Evolutionary conservation across 352 stramenopile genomes (phyloP), one percentile per base, ranked within the genome.

Genomic region (Phytophthora palmivora): DNA sequence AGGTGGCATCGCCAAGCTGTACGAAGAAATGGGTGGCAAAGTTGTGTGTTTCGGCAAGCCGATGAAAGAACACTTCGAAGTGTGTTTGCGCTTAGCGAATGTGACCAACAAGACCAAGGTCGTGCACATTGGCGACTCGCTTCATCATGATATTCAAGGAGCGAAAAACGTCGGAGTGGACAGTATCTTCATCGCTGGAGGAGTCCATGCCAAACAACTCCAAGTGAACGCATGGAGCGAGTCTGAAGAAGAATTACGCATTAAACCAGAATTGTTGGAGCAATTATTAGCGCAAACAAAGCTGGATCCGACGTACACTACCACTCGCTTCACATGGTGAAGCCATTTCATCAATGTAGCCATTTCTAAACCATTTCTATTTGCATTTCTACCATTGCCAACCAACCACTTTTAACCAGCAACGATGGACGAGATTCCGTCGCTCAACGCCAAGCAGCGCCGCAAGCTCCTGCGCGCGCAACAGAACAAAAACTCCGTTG

Each of bases 21-120:
- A 97, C 62, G 75, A 89, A 64, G 57, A 74, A 44, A 78, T 92
- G 51, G 87, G 89, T 28, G 90, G 89, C 9, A 42, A 65, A 22
- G 82, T 91, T 18, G 53, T 82, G 22, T 83, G 79, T 46, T 97
- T 96, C 68, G 91, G 89, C 22, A 97, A 97, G 53, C 91, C 91
- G 11, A 70, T 85, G 38, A 74, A 70, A 36, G 71, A 79, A 50
- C 84, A 93, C 54, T 97, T 96, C 43, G 66, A 92, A 15, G 75
- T 82, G 16, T 87, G 77, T 42, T 54, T 89, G 22, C 43, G 58
- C 5, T 60, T 86, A 44, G 75, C 76, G 5, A 41, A 61, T 16
- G 58, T 69, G 18, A 60, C 34, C 4, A 51, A 71, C 32, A 58
- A 75, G 7, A 43, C 63, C n/a, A 74, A 78, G 22, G 76, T 89